A percentile compares a stretch with the other conserved stretches of the same genome.
Conservation (phyloP, 192 early-diverging fungal genomes). For the Powellomyces hirtus region DNA sequence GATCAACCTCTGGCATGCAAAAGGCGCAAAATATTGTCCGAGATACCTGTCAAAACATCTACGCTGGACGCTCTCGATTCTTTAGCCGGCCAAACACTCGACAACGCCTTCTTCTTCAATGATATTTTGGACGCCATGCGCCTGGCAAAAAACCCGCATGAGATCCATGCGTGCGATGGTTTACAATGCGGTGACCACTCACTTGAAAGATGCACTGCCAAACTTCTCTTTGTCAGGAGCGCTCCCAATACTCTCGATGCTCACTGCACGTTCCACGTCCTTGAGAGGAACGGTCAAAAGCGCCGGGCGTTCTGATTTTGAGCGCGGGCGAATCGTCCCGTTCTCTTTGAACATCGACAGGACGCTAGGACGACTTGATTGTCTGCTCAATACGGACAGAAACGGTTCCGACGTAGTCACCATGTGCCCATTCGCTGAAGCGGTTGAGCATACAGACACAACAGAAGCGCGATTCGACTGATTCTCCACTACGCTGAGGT, state of each 20-base stretch:
- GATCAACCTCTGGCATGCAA: neutral
- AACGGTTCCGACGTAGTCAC: slow-evolving; percentile 1
- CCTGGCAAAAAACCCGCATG: neutral
- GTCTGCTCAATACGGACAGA: neutral
- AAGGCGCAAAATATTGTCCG: neutral
- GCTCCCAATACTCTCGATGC: no score
- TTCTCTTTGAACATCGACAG: neutral
- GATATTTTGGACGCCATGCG: slow-evolving; percentile 2
- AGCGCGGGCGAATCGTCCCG: neutral
- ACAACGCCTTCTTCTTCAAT: neutral
- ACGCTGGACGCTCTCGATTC: neutral
- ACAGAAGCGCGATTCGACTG: neutral
- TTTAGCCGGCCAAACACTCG: neutral
- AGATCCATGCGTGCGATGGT: neutral
- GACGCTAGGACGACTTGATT: neutral
- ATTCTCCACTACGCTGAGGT: no score
- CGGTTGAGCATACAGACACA: neutral
- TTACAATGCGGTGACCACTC: neutral
- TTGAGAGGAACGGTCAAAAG: neutral
- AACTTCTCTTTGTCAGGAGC: neutral
- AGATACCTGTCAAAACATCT: neutral
- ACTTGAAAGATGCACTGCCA: slow-evolving; percentile 1
- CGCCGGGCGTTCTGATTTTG: neutral
- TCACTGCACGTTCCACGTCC: neutral
- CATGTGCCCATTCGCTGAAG: neutral